Evolutionary conservation across 345 rosid species (phyloP), one percentile per base, ranked within the genome.

Genomic region (Pelargonium nanum): DNA sequence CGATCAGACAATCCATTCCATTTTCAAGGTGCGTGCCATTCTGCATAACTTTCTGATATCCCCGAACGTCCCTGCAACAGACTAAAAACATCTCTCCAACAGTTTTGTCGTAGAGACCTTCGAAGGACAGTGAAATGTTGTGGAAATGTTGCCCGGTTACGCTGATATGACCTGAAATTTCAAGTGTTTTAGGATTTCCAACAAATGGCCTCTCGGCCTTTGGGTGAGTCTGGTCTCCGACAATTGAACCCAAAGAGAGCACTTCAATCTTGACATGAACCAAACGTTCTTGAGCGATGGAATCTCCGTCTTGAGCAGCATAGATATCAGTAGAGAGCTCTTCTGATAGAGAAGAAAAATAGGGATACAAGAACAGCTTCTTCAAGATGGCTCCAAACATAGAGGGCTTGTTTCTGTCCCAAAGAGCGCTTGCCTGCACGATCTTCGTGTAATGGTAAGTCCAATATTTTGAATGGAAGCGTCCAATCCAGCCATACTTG

Each of bases 31-130:
- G 24, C 16, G 17, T 25, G n/a, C 1, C 7, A 17, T 62, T 22
- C 26, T 19, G n/a, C 19, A 1, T 22, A n/a, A n/a, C n/a, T n/a
- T n/a, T n/a, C n/a, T n/a, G n/a, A n/a, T n/a, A n/a, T n/a, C n/a
- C n/a, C n/a, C 13, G 16, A 54, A 63, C 54, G 24, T 63, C 26
- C 54, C 68, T 54, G 71, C 73, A 68, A 19, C 70, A 72, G 1
- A 68, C 22, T 22, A 65, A 56, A 55, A 56, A 26, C 77, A 65
- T 73, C 26, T 73, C 55, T 0, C 77, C 73, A 0, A 2, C 25
- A 21, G 7, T 6, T 17, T 58, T 40, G 10, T 68, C 64, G 6
- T 73, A 73, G 7, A 73, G 16, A 24, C 73, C 77, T 61, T 68
- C 73, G 4, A 65, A 53, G 67, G 19, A 56, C 68, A 25, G 56